Evolutionary conservation across 257 asterid genomes (phyloP), one percentile per base, ranked within the genome.

Genomic region (Solanum pinnatisectum): DNA sequence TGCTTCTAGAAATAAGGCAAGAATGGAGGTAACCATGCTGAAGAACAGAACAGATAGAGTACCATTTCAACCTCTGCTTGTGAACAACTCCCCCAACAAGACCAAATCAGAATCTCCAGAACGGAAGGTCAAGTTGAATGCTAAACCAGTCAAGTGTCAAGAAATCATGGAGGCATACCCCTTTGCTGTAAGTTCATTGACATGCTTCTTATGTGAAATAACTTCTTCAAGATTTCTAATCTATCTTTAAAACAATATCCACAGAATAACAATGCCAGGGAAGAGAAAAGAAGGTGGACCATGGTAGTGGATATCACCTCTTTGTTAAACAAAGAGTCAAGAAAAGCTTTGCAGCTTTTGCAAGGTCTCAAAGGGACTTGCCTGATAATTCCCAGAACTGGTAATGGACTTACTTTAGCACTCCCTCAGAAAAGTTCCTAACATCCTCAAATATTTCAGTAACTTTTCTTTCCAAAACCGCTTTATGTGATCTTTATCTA

Each of bases 271-370:
- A 88, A 87, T 40, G 87, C 14, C 35, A 89, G 89, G 90, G 85
- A 79, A 79, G 92, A 89, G 79, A 85, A 81, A 18, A 93, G 89
- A 46, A 91, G 42, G 84, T 96, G 97, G 98, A 92, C 89, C 83
- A 93, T 95, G 93, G 92, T 95, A 83, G 98, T 91, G 67, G 98
- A 95, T 88, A 91, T 94, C 76, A 90, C 90, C 60, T 89, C 92
- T 90, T 90, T 96, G 93, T 92, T 96, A 88, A 92, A 91, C 92
- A 92, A 89, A 88, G 93, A 93, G 86, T 95, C 98, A 3, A 95
- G 98, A 91, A 93, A 91, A 87, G 98, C 95, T 79, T 87, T 96
- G 91, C 96, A 95, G 92, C 96, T 95, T 32, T 65, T 96, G 94
- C 90, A 92, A 88, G 98, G 98, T 88, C 94, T 96, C 65, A 93